Evolutionary conservation across 345 rosid species (phyloP), one percentile per base, ranked within the genome.

Genomic region (Pelargonium nanum): DNA sequence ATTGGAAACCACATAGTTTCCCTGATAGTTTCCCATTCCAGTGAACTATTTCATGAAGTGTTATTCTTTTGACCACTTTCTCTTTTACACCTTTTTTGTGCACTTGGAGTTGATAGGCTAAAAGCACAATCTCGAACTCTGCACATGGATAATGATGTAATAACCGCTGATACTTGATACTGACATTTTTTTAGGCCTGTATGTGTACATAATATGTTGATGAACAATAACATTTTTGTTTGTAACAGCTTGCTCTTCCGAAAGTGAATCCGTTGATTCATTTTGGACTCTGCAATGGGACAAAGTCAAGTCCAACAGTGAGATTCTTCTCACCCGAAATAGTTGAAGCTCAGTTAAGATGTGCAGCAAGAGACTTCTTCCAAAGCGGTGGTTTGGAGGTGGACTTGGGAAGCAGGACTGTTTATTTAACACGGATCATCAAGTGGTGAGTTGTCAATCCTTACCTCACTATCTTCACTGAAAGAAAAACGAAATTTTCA

Each of bases 251-350:
- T 12, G 72, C 70, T 45, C 70, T 78, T 68, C 66, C 71, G 23
- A 85, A 75, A 66, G 62, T 81, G 67, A 89, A 85, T 64, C 96
- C 99, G 5, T 66, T 89, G 15, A 74, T 93, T 53, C 96, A 93
- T 78, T 89, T 87, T 53, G 97, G 99, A 54, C 74, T 83, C 6
- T 93, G 94, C 72, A 78, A 83, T 19, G 99, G 99, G 60, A 75
- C 99, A 28, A 83, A 75, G 63, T 89, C 97, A 32, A 81, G 88
- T 72, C 96, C 99, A 16, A 52, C 69, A 0, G 87, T 87, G 60
- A 82, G 88, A 69, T 93, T 93, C 76, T 93, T 80, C 80, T 77
- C 87, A 19, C 52, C 85, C 0, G 77, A 84, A 67, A 87, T 88
- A 50, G 78, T 89, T 19, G 84, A 81, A 68, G 66, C 80, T 44